Percentiles rank a stretch among this genome's conserved stretches.
Conservation (phyloP, 805 yeast genomes). For the Schizosaccharomyces lindneri region DNA sequence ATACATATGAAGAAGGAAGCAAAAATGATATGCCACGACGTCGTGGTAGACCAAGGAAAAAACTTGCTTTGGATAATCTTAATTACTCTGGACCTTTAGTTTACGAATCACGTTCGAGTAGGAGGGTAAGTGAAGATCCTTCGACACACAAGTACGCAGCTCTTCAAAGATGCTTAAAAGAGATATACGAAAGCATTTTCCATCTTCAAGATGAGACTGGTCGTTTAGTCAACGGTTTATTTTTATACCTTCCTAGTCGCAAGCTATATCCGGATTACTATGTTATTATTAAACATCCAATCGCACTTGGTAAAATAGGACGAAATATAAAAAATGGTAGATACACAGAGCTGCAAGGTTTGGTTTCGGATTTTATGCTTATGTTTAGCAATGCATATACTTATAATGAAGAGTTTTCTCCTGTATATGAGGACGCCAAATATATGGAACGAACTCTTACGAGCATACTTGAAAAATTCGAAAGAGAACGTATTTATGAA, state of each 20-base stretch:
- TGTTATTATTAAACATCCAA: conserved; percentile 44
- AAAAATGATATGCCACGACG: not conserved
- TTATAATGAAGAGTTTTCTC: conserved; percentile 51
- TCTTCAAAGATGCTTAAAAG: not conserved
- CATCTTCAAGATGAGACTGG: conserved; percentile 20
- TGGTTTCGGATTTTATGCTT: conserved; percentile 30
- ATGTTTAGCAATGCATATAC: conserved; percentile 59
- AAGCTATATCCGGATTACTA: conserved; percentile 62
- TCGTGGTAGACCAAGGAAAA: not conserved
- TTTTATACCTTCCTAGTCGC: conserved; percentile 46
- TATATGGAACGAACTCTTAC: not conserved
- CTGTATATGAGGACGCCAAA: conserved; percentile 44
- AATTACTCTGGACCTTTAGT: not conserved
- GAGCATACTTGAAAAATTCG: not conserved
- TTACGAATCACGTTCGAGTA: not conserved
- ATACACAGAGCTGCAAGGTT: conserved; percentile 17
- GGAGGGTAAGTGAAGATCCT: not conserved
- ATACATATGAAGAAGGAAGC: not conserved
- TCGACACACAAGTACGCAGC: not conserved
- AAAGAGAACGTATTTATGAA: not conserved
- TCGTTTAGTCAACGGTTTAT: conserved; percentile 11
- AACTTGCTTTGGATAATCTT: not conserved
- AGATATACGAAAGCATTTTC: not conserved
- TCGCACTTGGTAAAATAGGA: conserved; percentile 36
- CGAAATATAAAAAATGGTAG: not conserved